phyloP scores from a whole-genome alignment of 179 eudicot genomes.

The Beta lomatogona region DNA sequence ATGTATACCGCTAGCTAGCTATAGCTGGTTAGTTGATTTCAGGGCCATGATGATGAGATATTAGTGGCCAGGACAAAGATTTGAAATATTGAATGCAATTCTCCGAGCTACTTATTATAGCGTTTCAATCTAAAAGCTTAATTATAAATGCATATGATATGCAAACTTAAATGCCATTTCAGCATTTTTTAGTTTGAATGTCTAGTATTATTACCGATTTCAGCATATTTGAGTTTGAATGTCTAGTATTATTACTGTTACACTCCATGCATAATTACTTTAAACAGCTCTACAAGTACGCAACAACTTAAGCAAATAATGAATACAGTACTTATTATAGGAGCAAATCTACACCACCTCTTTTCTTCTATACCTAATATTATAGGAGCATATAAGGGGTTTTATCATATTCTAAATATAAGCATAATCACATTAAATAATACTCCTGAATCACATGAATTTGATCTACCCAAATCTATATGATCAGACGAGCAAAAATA shows the following conservation, averaged over 20 bases:
- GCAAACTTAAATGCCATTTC: not conserved
- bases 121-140: conserved; percentile 15
- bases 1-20: conserved; percentile 16
- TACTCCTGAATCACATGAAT: no score
- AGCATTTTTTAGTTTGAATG: conserved; percentile 4
- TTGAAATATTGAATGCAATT: conserved; percentile 26
- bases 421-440: no score
- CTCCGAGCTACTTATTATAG: not conserved
- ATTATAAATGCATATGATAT: conserved; percentile 8
- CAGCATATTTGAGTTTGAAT: conserved; percentile 6
- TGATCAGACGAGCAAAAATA: no score
- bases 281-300: not conserved
- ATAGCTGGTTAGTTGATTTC: conserved; percentile 35
- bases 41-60: conserved; percentile 46
- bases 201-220: conserved; percentile 3
- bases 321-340: no score
- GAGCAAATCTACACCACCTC: no score
- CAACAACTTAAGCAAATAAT: no score
- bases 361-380: no score
- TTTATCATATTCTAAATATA: no score
- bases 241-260: conserved; percentile 8
- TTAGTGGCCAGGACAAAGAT: conserved; percentile 43
- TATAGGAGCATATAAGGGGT: no score
- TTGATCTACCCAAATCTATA: no score
- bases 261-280: not conserved